phyloP scores from a whole-genome alignment of 116 monocot species.

The Trichopus zeylanicus region DNA sequence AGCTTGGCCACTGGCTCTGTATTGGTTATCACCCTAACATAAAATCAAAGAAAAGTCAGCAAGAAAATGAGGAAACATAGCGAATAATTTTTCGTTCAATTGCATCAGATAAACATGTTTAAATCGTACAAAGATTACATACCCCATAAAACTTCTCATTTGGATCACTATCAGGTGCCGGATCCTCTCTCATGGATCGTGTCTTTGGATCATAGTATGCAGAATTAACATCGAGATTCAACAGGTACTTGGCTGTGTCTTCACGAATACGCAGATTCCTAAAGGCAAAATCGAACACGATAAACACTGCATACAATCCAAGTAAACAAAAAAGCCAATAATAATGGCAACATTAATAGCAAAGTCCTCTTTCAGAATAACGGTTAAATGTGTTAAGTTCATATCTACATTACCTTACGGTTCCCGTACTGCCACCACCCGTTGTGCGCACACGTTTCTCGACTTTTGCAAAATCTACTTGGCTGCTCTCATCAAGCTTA shows the following conservation, averaged over 20 bases:
- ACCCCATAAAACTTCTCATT: constrained; percentile 70
- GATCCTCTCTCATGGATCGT: constrained; percentile 50
- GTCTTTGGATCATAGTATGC: constrained; percentile 46
- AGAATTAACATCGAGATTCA: constrained; percentile 53
- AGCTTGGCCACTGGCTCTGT: constrained; percentile 92
- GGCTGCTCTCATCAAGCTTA: constrained; percentile 92
- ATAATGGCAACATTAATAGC: too few relatives aligned
- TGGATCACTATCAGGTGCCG: constrained; percentile 13
- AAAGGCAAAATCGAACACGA: constrained; percentile 2
- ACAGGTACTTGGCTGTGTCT: constrained; percentile 73
- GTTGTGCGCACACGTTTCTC: constrained; percentile 97
- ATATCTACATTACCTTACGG: constrained; percentile 55
- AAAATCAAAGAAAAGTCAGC: not conserved
- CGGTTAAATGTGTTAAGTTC: not conserved
- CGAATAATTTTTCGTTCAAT: not conserved
- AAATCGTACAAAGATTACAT: constrained; percentile 9
- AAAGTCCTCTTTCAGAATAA: too few relatives aligned
- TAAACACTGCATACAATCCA: not conserved
- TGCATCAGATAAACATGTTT: not conserved
- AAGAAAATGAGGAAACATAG: not conserved
- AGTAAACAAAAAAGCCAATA: too few relatives aligned
- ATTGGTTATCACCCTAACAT: constrained; percentile 81
- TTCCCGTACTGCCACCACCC: constrained; percentile 98
- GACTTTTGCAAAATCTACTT: constrained; percentile 98
- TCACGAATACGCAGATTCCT: constrained; percentile 98